Percentiles rank a stretch among this genome's conserved stretches.
These are phyloP conservation scores for Microcyclospora tardicrescens DNA, from an alignment of 2,329 filamentous ascomycete genomes.

Conservation along the genomic window DNA sequence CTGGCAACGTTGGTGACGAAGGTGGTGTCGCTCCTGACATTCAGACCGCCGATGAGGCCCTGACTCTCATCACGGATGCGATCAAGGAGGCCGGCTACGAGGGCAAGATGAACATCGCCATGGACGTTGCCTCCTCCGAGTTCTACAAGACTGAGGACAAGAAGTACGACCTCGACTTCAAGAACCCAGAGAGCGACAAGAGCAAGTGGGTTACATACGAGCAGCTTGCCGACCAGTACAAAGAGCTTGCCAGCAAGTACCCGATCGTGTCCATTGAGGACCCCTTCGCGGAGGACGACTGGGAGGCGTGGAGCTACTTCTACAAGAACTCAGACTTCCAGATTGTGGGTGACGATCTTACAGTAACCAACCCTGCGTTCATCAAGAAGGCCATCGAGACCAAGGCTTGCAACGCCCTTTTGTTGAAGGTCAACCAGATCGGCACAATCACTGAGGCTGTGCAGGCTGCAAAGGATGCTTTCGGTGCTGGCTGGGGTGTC, in stretches of 20 bases:
- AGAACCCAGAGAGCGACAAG: slow-evolving; percentile 95
- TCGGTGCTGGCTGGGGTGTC: slow-evolving; percentile 90
- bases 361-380: slow-evolving; percentile 94
- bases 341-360: slow-evolving; percentile 96
- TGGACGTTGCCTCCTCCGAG: slow-evolving; percentile 98
- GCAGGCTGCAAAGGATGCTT: slow-evolving; percentile 97
- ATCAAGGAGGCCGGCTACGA: slow-evolving; percentile 94
- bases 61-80: slow-evolving; percentile 86
- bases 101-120: slow-evolving; percentile 92
- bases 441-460: slow-evolving; percentile 97
- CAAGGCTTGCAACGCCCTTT: slow-evolving; percentile 95
- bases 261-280: slow-evolving; percentile 98
- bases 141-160: slow-evolving; percentile 95
- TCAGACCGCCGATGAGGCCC: slow-evolving; percentile 89
- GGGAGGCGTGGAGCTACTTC: slow-evolving; percentile 99
- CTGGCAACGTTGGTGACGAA: slow-evolving; percentile 98
- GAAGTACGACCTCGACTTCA: slow-evolving; percentile 99
- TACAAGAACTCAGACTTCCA: slow-evolving; percentile 98
- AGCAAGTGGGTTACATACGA: slow-evolving; percentile 98
- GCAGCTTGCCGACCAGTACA: slow-evolving; percentile 87
- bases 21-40: slow-evolving; percentile 99
- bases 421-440: slow-evolving; percentile 99
- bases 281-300: slow-evolving; percentile 98
- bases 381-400: slow-evolving; percentile 99
- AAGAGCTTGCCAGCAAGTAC: slow-evolving; percentile 80